Conservation (phyloP, 2,329 filamentous ascomycete genomes). For the Purpureocillium takamizusanense region DNA sequence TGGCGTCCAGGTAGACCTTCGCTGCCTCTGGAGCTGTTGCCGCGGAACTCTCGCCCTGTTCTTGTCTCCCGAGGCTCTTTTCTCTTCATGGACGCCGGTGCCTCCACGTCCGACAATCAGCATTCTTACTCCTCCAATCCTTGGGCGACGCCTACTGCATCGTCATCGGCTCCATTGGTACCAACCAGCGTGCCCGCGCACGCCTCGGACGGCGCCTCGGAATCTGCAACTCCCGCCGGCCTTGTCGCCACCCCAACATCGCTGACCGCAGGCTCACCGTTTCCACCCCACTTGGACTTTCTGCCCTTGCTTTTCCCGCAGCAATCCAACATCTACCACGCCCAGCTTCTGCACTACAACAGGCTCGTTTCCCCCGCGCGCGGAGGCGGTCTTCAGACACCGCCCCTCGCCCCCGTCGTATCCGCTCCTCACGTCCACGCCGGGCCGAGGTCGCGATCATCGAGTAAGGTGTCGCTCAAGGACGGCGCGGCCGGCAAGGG, state of each 20-base stretch:
- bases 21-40: background rate
- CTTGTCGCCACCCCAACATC: conserved; percentile 11
- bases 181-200: conserved; percentile 16
- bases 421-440: conserved; percentile 48
- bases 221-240: conserved; percentile 13
- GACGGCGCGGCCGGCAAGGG: conserved; percentile 37
- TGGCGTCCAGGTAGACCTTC: background rate
- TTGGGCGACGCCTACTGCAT: conserved; percentile 19
- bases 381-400: conserved; percentile 45
- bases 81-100: conserved; percentile 29
- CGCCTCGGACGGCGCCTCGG: conserved; percentile 21
- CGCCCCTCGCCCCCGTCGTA: conserved; percentile 45
- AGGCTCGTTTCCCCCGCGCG: conserved; percentile 51
- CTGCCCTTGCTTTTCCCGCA: conserved; percentile 50
- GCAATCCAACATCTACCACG: conserved; percentile 50
- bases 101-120: conserved; percentile 26
- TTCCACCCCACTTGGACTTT: conserved; percentile 40
- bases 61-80: conserved; percentile 6
- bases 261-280: conserved; percentile 17
- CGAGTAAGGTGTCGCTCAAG: conserved; percentile 51
- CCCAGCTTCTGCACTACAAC: conserved; percentile 57
- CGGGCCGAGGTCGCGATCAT: conserved; percentile 47
- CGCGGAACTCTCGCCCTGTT: conserved; percentile 1
- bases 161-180: conserved; percentile 13
- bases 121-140: conserved; percentile 26